phyloP scores from a whole-genome alignment of 192 early-diverging fungal species.

The Linnemannia elongata region DNA sequence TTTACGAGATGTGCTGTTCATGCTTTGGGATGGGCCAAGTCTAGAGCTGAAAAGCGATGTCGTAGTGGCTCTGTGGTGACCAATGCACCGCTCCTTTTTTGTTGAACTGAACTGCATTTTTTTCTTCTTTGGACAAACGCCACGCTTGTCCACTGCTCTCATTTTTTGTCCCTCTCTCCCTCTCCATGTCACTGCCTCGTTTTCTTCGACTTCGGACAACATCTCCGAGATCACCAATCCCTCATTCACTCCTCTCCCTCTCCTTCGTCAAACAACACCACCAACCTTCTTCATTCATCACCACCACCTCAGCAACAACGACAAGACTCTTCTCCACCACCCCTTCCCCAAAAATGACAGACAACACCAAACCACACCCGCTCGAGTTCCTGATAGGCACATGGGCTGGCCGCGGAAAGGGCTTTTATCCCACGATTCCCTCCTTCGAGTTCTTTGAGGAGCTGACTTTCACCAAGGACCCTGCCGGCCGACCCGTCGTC shows the following conservation, averaged over 20 bases:
- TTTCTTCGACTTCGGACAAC: conserved; percentile 23
- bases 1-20: no score
- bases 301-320: background rate
- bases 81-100: no score
- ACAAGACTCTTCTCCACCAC: background rate
- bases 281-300: background rate
- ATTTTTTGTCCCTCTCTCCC: background rate
- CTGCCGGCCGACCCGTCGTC: conserved; percentile 30
- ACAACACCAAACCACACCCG: conserved; percentile 32
- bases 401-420: conserved; percentile 27
- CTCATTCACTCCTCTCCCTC: background rate
- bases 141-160: background rate
- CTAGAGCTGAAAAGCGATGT: no score
- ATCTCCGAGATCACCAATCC: conserved; percentile 17
- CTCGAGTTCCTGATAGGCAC: conserved; percentile 50
- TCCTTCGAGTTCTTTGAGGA: conserved; percentile 47
- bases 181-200: conserved; percentile 2
- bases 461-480: conserved; percentile 38
- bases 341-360: background rate
- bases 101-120: no score
- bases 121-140: no score
- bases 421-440: conserved; percentile 42
- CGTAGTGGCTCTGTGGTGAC: no score
- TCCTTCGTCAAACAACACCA: background rate
- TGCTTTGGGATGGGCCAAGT: no score